Evolutionary conservation across 768 basidiomycete species (phyloP), one percentile per base, ranked within the genome.

Genomic region (Nevesoporus exiguus): DNA sequence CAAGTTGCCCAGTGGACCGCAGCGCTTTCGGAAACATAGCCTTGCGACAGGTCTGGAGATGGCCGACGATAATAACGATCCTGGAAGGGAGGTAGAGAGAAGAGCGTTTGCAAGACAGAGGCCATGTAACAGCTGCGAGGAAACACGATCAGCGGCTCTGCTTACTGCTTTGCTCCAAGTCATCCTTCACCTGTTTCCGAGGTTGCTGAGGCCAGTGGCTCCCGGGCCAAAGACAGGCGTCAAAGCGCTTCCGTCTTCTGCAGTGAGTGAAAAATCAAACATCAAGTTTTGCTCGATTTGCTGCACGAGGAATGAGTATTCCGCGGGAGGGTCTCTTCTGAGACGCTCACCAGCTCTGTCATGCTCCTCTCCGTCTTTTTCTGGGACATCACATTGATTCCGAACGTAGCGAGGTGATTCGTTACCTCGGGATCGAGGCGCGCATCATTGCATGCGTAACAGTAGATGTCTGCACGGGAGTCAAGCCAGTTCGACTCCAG

Each of bases 211-310:
- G 2, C 97, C 97, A 0, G 96, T 98, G 27, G 95, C 68, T 1
- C 92, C 91, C 3, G 88, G 82, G 0, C 97, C 97, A 66, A 88
- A 94, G 11, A 98, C 74, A 1, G 94, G 94, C 59, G 91, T 83
- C 7, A 98, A 76, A 2, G 93, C 89, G 29, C 88, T 85, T 2
- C 95, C 96, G 49, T 91, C 85, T 54, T 94, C 90, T 19, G 80
- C 82, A 0, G 88, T 90, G 54, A 99, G 80, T 0, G 90, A 92
- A 70, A 98, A 98, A 66, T 98, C 95, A 67, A 92, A 98, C 43
- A 82, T 84, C 31, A 98, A 75, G 65, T 99, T 99, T 59, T 98
- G 93, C 67, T 98, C 95, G 61, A 98, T 88, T 88, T 98, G 92
- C 92, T 86, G 46, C 5, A 33, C n/a, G 4, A 13, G 45, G 15